Conservation (phyloP, 1,284 basidiomycete genomes). For the Trichosporon sp. region DNA sequence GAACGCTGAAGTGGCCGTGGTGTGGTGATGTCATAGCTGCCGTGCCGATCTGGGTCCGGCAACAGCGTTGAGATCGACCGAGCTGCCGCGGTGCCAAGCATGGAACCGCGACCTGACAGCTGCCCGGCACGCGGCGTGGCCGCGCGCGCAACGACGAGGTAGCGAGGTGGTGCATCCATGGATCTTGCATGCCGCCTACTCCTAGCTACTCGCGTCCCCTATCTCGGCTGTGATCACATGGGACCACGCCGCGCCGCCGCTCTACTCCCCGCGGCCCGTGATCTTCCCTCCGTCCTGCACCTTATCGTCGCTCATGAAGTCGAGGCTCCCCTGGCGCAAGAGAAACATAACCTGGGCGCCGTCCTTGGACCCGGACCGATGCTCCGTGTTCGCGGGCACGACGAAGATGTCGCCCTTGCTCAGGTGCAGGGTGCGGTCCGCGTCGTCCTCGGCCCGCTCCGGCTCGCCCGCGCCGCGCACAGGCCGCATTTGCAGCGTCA, state of each 20-base stretch:
- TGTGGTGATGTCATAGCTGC: not conserved
- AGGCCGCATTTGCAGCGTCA: constrained; percentile 2
- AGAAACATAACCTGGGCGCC: constrained; percentile 12
- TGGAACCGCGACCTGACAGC: too few species aligned
- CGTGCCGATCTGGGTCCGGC: not conserved
- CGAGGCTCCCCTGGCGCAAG: not conserved
- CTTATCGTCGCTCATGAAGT: constrained; percentile 13
- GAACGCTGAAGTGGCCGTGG: not conserved
- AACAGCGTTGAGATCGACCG: not conserved
- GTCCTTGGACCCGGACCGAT: not conserved
- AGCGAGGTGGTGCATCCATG: not conserved
- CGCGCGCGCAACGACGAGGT: too few species aligned
- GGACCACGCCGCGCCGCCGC: not conserved
- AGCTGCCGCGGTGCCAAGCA: too few species aligned
- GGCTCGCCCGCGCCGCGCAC: not conserved
- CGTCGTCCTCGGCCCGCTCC: not conserved
- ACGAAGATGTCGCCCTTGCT: constrained; percentile 11
- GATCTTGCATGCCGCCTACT: not conserved
- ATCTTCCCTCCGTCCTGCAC: constrained; percentile 5
- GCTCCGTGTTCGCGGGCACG: constrained; percentile 7
- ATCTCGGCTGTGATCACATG: not conserved
- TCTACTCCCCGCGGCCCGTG: constrained; percentile 1
- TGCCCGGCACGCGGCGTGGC: too few species aligned
- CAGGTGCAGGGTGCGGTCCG: not conserved
- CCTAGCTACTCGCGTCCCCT: too few species aligned